A percentile compares a stretch with the other conserved stretches of the same genome.
Evolutionary conservation across 495 filamentous ascomycete genomes (phyloP).

Genomic region (Lophiostoma macrostomum): DNA sequence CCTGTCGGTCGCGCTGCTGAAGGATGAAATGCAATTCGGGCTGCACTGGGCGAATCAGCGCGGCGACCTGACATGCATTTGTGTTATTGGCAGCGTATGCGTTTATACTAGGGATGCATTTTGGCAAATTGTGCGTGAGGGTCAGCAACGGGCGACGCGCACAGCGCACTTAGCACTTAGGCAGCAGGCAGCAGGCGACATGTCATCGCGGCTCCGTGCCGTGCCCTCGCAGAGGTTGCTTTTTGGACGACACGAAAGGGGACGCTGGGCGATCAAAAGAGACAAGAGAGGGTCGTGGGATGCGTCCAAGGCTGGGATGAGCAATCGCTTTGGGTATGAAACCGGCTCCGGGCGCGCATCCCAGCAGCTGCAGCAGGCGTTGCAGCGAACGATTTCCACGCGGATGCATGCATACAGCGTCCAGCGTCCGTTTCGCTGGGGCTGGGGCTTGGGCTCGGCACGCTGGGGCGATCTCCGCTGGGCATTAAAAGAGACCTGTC

Average conservation of each 20-base stretch:
- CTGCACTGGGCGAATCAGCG: slow-evolving; percentile 7
- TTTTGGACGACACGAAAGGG: background rate
- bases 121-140: slow-evolving; percentile 12
- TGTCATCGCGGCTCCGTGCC: slow-evolving; percentile 1
- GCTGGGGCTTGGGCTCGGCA: slow-evolving; percentile 13
- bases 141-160: slow-evolving; percentile 9
- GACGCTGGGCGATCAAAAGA: background rate
- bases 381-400: slow-evolving; percentile 13
- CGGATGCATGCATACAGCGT: slow-evolving; percentile 7
- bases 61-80: background rate
- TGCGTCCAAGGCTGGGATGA: background rate
- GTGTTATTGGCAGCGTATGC: slow-evolving; percentile 18
- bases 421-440: slow-evolving; percentile 17
- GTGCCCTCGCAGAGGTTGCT: background rate
- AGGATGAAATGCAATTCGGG: background rate
- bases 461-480: slow-evolving; percentile 22
- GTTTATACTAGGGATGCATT: slow-evolving; percentile 4
- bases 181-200: background rate
- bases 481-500: slow-evolving; percentile 14
- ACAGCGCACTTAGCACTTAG: background rate
- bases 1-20: slow-evolving; percentile 1
- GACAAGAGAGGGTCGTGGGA: slow-evolving; percentile 10
- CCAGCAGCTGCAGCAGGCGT: slow-evolving; percentile 13
- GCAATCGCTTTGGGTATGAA: slow-evolving; percentile 14
- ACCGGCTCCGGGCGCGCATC: slow-evolving; percentile 10